Conservation (phyloP, 345 rosid genomes). For the rapeseed (Brassica napus) region DNA sequence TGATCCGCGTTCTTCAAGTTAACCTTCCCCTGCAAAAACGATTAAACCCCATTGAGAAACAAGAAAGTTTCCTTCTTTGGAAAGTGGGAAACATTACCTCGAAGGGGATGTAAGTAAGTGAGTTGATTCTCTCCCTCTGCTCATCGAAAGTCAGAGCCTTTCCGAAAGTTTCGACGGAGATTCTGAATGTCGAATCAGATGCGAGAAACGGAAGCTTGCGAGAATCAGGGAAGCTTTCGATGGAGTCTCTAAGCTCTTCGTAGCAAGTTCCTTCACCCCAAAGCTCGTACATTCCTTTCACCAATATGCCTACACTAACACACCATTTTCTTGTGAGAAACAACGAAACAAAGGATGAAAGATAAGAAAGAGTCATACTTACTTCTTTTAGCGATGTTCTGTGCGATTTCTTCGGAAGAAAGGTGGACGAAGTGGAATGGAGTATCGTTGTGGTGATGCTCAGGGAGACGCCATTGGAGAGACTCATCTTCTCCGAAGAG, state of each 20-base stretch:
- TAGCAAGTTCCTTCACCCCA: conserved; percentile 89
- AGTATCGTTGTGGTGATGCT: conserved; percentile 81
- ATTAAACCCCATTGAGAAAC: neutral
- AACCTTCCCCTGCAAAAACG: conserved; percentile 66
- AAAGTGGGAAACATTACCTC: conserved; percentile 44
- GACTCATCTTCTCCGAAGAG: conserved; percentile 51
- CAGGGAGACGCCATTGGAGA: conserved; percentile 80
- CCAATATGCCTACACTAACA: conserved; percentile 64
- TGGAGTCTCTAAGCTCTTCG: conserved; percentile 70
- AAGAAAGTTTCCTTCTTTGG: neutral
- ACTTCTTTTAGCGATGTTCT: conserved; percentile 73
- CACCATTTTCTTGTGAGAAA: neutral
- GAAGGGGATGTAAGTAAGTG: conserved; percentile 74
- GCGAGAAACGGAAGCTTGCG: conserved; percentile 66
- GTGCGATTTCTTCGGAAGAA: conserved; percentile 70
- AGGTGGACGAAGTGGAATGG: conserved; percentile 88
- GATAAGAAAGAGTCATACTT: neutral
- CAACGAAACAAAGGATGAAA: neutral
- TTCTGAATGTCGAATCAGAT: conserved; percentile 59
- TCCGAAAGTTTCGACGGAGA: conserved; percentile 84
- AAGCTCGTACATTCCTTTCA: conserved; percentile 92
- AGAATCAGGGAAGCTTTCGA: conserved; percentile 68
- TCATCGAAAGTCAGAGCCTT: conserved; percentile 71
- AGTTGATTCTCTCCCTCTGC: conserved; percentile 66
- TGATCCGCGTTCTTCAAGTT: conserved; percentile 71